These are phyloP conservation scores for Pestalotiopsis fici DNA, from an alignment of 2,329 filamentous ascomycete species.

Conservation along the genomic window DNA sequence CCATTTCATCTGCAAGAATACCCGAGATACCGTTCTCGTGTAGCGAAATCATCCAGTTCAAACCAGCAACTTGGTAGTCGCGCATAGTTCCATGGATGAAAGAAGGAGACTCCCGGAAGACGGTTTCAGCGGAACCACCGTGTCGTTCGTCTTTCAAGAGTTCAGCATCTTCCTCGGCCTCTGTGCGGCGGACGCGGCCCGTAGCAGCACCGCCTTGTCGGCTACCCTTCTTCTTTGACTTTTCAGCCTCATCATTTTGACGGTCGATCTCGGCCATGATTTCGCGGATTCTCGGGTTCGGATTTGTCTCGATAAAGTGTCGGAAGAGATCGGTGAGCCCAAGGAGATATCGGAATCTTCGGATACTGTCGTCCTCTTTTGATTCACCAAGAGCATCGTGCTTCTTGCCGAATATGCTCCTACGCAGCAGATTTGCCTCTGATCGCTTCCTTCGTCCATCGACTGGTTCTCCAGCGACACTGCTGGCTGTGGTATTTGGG, in stretches of 20 bases:
- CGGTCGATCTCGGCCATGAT: conserved; percentile 94
- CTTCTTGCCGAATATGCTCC: conserved; percentile 93
- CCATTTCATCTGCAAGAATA: conserved; percentile 98
- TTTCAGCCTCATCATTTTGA: conserved; percentile 77
- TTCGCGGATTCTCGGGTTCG: conserved; percentile 90
- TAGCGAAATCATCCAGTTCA: conserved; percentile 97
- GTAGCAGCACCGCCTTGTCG: conserved; percentile 83
- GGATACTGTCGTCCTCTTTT: conserved; percentile 95
- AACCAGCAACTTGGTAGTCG: conserved; percentile 92
- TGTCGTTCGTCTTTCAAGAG: conserved; percentile 83
- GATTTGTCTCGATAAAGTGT: conserved; percentile 98
- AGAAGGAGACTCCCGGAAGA: conserved; percentile 92
- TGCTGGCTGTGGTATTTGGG: conserved; percentile 75
- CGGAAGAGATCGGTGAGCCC: conserved; percentile 96
- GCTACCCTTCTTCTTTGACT: conserved; percentile 70
- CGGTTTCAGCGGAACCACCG: conserved; percentile 80
- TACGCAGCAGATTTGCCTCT: conserved; percentile 85
- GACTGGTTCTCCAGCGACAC: conserved; percentile 73
- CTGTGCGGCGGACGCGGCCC: conserved; percentile 82
- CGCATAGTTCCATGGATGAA: conserved; percentile 89
- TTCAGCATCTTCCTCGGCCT: conserved; percentile 97
- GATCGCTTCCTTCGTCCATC: conserved; percentile 86
- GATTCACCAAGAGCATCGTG: conserved; percentile 89
- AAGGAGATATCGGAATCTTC: conserved; percentile 90
- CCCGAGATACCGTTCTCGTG: conserved; percentile 99